These are phyloP conservation scores for Ilyonectria destructans DNA, from an alignment of 2,329 filamentous ascomycete genomes.

Conservation along the genomic window DNA sequence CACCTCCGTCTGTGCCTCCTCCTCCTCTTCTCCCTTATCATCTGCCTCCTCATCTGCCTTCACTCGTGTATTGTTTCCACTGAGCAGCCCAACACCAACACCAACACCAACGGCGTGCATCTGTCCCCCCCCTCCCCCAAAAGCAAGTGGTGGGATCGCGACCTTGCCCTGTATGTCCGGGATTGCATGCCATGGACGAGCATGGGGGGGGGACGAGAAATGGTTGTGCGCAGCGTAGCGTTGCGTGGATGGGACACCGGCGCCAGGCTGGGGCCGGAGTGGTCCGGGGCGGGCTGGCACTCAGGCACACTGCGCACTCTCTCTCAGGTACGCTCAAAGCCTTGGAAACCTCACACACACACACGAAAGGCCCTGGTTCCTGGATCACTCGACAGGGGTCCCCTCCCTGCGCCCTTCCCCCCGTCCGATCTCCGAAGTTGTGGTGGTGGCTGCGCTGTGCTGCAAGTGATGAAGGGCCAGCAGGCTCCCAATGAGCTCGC, in stretches of 20 bases:
- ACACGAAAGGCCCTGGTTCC: constrained; percentile 26
- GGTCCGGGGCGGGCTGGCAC: constrained; percentile 19
- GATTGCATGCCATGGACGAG: neutral
- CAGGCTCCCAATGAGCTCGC: neutral
- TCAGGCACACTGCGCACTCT: constrained; percentile 1
- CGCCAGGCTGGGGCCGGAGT: constrained; percentile 23
- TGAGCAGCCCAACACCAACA: constrained; percentile 10
- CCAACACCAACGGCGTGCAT: constrained; percentile 6
- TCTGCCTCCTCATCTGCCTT: neutral
- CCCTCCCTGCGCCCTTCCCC: constrained; percentile 18
- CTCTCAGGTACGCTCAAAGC: neutral
- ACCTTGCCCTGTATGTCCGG: constrained; percentile 32
- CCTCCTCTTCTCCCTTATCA: neutral
- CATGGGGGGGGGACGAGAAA: neutral
- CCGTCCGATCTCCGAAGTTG: constrained; percentile 33
- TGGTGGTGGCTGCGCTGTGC: constrained; percentile 36
- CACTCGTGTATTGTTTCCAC: neutral
- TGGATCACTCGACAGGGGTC: constrained; percentile 35
- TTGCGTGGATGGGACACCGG: constrained; percentile 27
- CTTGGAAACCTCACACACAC: constrained; percentile 12
- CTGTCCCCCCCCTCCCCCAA: neutral
- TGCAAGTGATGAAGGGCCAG: constrained; percentile 42
- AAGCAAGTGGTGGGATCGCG: constrained; percentile 38
- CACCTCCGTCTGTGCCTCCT: constrained; percentile 5
- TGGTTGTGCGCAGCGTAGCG: constrained; percentile 39